Evolutionary conservation across 2,329 filamentous ascomycete genomes (phyloP).

Genomic region (Pseudogymnoascus sp.): DNA sequence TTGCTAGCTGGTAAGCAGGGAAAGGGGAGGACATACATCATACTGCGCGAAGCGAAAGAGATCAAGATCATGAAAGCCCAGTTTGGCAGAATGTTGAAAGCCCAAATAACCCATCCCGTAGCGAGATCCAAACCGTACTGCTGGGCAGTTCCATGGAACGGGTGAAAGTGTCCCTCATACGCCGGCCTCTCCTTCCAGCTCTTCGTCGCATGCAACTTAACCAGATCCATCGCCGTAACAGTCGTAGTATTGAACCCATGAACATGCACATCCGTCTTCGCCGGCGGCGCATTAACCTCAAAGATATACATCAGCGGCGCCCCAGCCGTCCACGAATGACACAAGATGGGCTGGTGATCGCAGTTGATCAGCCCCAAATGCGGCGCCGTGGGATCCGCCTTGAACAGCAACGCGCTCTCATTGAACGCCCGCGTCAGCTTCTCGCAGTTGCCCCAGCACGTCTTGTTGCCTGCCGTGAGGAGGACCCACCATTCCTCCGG

Average conservation of each 20-base stretch:
- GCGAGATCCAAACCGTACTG: slow-evolving; percentile 54
- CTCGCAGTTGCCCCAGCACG: slow-evolving; percentile 58
- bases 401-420: slow-evolving; percentile 55
- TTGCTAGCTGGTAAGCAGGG: background rate
- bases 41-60: slow-evolving; percentile 61
- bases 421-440: slow-evolving; percentile 57
- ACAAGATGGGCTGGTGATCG: slow-evolving; percentile 64
- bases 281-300: slow-evolving; percentile 55
- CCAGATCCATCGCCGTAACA: slow-evolving; percentile 54
- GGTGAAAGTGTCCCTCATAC: slow-evolving; percentile 65
- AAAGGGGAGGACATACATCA: slow-evolving; percentile 57
- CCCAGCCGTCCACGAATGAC: slow-evolving; percentile 62
- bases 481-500: slow-evolving; percentile 72
- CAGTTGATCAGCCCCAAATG: slow-evolving; percentile 65
- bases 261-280: slow-evolving; percentile 54
- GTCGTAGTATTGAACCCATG: slow-evolving; percentile 62
- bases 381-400: slow-evolving; percentile 50
- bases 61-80: slow-evolving; percentile 73
- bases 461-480: slow-evolving; percentile 68
- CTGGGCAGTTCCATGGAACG: slow-evolving; percentile 60
- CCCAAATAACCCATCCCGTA: slow-evolving; percentile 59
- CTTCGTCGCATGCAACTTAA: slow-evolving; percentile 48
- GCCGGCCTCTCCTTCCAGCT: slow-evolving; percentile 37
- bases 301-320: slow-evolving; percentile 60
- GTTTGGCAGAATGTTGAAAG: slow-evolving; percentile 56